phyloP scores from a whole-genome alignment of 768 basidiomycete genomes.

The Favolaschia claudopus region DNA sequence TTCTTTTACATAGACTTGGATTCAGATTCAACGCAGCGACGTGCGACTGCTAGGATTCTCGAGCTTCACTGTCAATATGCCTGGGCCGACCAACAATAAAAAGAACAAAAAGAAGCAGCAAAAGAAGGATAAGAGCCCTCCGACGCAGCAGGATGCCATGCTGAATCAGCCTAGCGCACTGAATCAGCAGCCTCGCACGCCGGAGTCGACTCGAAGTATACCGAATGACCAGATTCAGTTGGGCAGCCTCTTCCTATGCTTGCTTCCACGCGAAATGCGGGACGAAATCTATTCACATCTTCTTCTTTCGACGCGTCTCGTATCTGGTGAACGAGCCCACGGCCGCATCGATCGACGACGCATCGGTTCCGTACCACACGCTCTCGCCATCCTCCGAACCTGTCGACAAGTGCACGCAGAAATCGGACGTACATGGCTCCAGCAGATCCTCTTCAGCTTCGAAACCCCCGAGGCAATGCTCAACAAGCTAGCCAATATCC shows the following conservation, averaged over 20 bases:
- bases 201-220: too few species aligned
- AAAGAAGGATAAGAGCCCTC: too few species aligned
- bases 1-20: too few species aligned
- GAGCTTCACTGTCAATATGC: too few species aligned
- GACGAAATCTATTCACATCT: neutral
- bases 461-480: slow-evolving; percentile 6
- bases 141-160: too few species aligned
- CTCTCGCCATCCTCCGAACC: slow-evolving; percentile 3
- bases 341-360: neutral
- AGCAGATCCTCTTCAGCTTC: slow-evolving; percentile 2
- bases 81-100: too few species aligned
- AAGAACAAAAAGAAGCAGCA: too few species aligned
- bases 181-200: too few species aligned
- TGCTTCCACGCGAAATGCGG: slow-evolving; percentile 3
- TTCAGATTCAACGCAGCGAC: too few species aligned
- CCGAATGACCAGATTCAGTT: too few species aligned
- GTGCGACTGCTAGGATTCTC: too few species aligned
- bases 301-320: slow-evolving; percentile 2
- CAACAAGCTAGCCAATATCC: slow-evolving; percentile 6
- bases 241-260: neutral
- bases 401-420: neutral
- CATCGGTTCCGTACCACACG: neutral
- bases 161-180: too few species aligned
- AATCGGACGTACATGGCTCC: neutral
- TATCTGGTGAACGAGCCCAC: neutral